Evolutionary conservation across 768 basidiomycete genomes (phyloP).

Genomic region (Kwoniella botswanensis): DNA sequence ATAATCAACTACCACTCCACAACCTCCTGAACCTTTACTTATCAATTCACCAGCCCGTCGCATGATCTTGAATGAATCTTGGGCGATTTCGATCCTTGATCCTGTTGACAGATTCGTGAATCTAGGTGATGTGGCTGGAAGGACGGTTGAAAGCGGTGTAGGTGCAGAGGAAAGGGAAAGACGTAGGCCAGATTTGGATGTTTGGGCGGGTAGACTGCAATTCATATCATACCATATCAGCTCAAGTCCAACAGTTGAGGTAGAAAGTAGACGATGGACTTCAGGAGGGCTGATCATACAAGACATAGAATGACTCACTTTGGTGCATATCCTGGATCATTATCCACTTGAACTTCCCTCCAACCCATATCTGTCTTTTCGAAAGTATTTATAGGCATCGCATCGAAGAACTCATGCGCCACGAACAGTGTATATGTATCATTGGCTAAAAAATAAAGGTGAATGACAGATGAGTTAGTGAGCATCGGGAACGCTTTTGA

Average conservation of each 20-base stretch:
- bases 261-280: no score
- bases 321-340: slow-evolving; percentile 57
- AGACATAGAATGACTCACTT: slow-evolving; percentile 24
- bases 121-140: slow-evolving; percentile 67
- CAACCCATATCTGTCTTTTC: slow-evolving; percentile 81
- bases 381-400: slow-evolving; percentile 86
- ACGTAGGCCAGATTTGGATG: slow-evolving; percentile 62
- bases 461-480: not conserved
- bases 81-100: slow-evolving; percentile 79
- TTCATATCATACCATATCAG: not conserved
- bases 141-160: slow-evolving; percentile 64
- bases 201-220: slow-evolving; percentile 33
- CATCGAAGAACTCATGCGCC: slow-evolving; percentile 98
- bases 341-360: slow-evolving; percentile 79
- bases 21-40: slow-evolving; percentile 55
- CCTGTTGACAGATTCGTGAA: slow-evolving; percentile 73
- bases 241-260: not conserved
- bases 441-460: slow-evolving; percentile 29
- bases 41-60: slow-evolving; percentile 72
- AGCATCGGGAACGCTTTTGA: no score
- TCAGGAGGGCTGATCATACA: not conserved
- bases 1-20: slow-evolving; percentile 86
- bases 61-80: slow-evolving; percentile 71
- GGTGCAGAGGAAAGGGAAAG: slow-evolving; percentile 71
- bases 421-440: slow-evolving; percentile 78